phyloP scores from a whole-genome alignment of 345 rosid species.

The Diplotaxis tenuifolia region DNA sequence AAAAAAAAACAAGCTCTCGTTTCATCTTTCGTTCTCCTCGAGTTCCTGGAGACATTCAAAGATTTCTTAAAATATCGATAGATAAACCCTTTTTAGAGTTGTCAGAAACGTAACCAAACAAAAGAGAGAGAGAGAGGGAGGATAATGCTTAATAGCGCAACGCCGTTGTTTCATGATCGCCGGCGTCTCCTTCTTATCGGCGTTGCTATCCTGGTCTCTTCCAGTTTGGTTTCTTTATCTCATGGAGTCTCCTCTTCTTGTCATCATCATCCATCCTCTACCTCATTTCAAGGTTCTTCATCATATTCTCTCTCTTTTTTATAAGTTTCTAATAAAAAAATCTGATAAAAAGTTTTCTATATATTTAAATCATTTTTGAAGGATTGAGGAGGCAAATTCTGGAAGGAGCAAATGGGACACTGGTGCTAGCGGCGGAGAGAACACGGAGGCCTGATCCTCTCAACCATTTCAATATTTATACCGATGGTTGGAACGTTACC shows the following conservation, averaged over 20 bases:
- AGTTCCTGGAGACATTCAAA: constrained; percentile 11
- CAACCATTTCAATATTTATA: constrained; percentile 49
- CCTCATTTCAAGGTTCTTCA: constrained; percentile 30
- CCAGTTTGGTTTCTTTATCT: constrained; percentile 25
- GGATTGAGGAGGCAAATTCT: constrained; percentile 32
- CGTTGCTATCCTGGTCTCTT: constrained; percentile 20
- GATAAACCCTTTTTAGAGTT: constrained; percentile 28
- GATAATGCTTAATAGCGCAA: constrained; percentile 14
- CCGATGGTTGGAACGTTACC: constrained; percentile 78
- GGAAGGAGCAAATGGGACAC: constrained; percentile 35
- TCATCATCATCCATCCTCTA: constrained; percentile 19
- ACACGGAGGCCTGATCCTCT: constrained; percentile 71
- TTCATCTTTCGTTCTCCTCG: constrained; percentile 27
- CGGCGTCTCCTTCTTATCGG: constrained; percentile 27
- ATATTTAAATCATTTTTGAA: background rate
- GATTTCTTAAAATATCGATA: constrained; percentile 7
- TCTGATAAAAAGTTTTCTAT: background rate
- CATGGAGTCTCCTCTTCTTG: constrained; percentile 35
- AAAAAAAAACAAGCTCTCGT: constrained; percentile 9
- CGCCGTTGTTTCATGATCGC: constrained; percentile 9
- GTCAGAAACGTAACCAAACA: constrained; percentile 16
- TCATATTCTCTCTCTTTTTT: background rate
- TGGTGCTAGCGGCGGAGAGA: constrained; percentile 60
- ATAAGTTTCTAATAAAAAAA: background rate
- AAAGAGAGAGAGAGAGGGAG: background rate